Percentiles rank a stretch among this genome's conserved stretches.
Evolutionary conservation across 441 rosid genomes (phyloP).

Genomic region (Populus trichocarpa): DNA sequence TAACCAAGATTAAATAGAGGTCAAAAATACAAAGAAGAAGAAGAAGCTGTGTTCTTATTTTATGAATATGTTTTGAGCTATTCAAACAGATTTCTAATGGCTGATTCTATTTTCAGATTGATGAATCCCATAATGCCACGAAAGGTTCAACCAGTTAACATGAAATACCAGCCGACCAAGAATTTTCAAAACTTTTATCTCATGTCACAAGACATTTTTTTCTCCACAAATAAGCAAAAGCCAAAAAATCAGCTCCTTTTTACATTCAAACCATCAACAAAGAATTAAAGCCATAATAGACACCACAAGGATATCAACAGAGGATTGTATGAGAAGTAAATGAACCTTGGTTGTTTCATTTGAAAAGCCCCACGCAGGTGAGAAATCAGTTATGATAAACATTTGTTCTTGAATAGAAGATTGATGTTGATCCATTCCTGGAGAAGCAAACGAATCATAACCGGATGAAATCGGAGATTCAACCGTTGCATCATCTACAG

Average conservation of each 20-base stretch:
- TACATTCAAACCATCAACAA: neutral
- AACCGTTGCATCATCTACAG: conserved; percentile 46
- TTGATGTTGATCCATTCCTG: conserved; percentile 28
- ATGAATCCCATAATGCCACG: neutral
- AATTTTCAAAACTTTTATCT: neutral
- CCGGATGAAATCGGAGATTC: conserved; percentile 49
- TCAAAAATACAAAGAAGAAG: conserved; percentile 14
- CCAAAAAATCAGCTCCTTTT: neutral
- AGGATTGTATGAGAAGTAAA: neutral
- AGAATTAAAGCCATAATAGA: conserved; percentile 1
- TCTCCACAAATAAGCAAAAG: neutral
- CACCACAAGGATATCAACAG: neutral
- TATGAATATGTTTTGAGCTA: neutral
- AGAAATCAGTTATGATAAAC: conserved; percentile 76
- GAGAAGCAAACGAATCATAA: conserved; percentile 40
- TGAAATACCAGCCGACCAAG: neutral
- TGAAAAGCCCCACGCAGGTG: conserved; percentile 85
- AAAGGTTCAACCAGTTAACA: neutral
- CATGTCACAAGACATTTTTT: neutral
- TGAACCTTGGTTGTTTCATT: conserved; percentile 81
- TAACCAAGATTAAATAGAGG: conserved; percentile 21
- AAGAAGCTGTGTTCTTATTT: too few species aligned
- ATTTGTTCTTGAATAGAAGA: conserved; percentile 46
- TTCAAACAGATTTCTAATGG: neutral
- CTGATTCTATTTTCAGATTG: neutral